phyloP scores from a whole-genome alignment of 495 filamentous ascomycete species.

The Aspergillus taichungensis region DNA sequence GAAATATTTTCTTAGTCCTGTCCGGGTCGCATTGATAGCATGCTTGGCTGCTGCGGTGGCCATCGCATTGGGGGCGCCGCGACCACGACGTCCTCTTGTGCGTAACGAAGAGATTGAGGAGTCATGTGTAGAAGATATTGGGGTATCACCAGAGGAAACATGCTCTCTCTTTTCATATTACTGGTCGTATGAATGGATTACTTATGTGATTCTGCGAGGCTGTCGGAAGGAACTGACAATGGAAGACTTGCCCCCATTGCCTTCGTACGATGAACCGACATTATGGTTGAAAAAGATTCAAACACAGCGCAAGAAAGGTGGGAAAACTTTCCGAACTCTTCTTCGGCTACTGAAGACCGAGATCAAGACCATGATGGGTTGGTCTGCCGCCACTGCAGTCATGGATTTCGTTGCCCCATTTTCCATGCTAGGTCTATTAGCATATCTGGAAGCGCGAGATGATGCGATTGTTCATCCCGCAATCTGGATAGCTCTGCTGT shows the following conservation, averaged over 20 bases:
- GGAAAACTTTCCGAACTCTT: slow-evolving; percentile 33
- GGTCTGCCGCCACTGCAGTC: slow-evolving; percentile 21
- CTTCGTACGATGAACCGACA: slow-evolving; percentile 41
- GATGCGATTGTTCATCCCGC: slow-evolving; percentile 27
- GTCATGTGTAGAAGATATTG: slow-evolving; percentile 6
- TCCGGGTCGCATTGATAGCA: slow-evolving; percentile 3
- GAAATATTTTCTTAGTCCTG: slow-evolving; percentile 5
- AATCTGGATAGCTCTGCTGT: slow-evolving; percentile 37
- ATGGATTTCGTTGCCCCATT: slow-evolving; percentile 36
- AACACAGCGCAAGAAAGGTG: slow-evolving; percentile 26
- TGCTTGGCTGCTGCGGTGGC: slow-evolving; percentile 9
- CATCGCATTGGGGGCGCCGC: slow-evolving; percentile 10
- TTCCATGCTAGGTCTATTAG: slow-evolving; percentile 35
- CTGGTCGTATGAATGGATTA: slow-evolving; percentile 41
- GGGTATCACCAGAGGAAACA: slow-evolving; percentile 38
- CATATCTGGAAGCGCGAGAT: slow-evolving; percentile 20
- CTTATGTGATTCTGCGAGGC: slow-evolving; percentile 36
- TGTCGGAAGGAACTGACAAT: slow-evolving; percentile 32
- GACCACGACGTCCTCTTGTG: slow-evolving; percentile 8
- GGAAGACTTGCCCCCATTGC: slow-evolving; percentile 38
- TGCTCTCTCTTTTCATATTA: slow-evolving; percentile 40
- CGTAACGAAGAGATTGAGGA: slow-evolving; percentile 5
- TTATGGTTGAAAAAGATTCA: slow-evolving; percentile 30
- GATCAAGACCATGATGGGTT: slow-evolving; percentile 28
- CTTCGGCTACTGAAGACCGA: slow-evolving; percentile 27